Conservation (phyloP, 805 yeast genomes). For the Saccharomycopsis sp. region DNA sequence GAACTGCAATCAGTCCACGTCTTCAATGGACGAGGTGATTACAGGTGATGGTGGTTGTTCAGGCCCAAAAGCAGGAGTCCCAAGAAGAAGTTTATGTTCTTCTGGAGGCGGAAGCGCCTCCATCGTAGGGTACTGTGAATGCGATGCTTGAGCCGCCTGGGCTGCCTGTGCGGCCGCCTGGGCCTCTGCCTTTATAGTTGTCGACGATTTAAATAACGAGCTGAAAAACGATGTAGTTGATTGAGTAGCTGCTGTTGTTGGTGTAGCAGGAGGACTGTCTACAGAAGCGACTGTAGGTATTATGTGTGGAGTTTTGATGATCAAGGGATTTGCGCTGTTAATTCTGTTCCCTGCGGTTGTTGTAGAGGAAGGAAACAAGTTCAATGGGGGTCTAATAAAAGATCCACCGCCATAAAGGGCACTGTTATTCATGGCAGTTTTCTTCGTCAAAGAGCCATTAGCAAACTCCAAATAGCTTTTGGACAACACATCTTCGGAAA, state of each 20-base stretch:
- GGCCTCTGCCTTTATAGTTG: neutral
- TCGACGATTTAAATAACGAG: neutral
- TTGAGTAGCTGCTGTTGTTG: neutral
- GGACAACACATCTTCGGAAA: neutral
- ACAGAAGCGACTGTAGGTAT: neutral
- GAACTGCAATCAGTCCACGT: neutral
- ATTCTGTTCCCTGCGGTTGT: conserved; percentile 26
- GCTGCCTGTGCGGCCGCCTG: neutral
- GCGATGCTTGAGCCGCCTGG: neutral
- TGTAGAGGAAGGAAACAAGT: conserved; percentile 91
- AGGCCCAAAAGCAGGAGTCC: neutral
- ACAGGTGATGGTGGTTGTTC: neutral
- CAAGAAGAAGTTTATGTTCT: neutral
- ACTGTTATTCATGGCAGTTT: neutral
- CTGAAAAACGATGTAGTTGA: neutral
- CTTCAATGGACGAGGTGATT: neutral
- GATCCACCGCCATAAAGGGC: conserved; percentile 28
- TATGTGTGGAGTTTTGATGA: neutral
- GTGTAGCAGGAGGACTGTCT: neutral
- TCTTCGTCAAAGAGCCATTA: neutral
- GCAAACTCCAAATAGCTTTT: neutral
- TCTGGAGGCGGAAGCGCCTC: neutral
- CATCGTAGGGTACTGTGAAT: neutral
- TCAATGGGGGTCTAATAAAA: conserved; percentile 97
- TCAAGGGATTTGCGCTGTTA: neutral